Evolutionary conservation across 768 basidiomycete genomes (phyloP).

Genomic region (Mycena albidolilacea): DNA sequence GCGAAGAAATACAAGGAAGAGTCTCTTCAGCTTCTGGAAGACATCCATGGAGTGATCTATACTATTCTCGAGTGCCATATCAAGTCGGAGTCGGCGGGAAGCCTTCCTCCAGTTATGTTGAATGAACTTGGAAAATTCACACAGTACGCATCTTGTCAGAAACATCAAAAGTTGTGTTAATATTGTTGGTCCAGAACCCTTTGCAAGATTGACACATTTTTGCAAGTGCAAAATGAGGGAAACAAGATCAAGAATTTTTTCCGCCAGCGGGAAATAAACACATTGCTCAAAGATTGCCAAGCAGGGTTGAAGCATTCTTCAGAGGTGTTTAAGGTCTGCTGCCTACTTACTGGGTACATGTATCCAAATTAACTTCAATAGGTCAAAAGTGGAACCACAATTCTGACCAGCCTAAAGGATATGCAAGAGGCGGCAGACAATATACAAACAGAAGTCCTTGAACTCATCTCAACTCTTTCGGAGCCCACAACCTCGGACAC

Average conservation of each 20-base stretch:
- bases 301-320: neutral
- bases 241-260: constrained; percentile 6
- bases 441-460: neutral
- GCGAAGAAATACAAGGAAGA: neutral
- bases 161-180: neutral
- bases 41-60: no score
- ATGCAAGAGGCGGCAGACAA: neutral
- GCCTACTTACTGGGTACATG: no score
- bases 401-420: neutral
- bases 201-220: constrained; percentile 13
- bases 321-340: constrained; percentile 11
- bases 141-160: neutral
- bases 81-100: no score
- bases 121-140: constrained; percentile 7
- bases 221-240: constrained; percentile 6
- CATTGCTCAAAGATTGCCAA: constrained; percentile 12
- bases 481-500: neutral
- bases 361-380: neutral
- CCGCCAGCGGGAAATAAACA: constrained; percentile 1
- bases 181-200: constrained; percentile 7
- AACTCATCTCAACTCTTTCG: constrained; percentile 3
- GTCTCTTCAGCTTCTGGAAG: neutral
- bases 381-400: neutral
- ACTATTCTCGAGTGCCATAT: no score
- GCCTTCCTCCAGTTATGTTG: no score